These are phyloP conservation scores for Setaria italica DNA, from an alignment of 202 grass and related monocot species.

Conservation along the genomic window DNA sequence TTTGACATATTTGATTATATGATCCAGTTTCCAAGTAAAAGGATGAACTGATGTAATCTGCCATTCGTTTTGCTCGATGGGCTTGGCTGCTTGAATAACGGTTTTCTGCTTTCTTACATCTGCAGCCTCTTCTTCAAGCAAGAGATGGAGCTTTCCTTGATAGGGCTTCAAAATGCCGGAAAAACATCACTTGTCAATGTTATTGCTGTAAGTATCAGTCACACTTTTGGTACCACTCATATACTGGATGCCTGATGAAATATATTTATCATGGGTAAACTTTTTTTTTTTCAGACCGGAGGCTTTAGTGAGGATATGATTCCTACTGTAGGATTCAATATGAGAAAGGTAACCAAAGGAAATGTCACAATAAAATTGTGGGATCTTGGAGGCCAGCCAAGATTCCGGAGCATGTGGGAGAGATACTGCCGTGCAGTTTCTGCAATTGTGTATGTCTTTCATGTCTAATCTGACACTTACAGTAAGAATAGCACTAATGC, in stretches of 20 bases:
- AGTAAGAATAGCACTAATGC: slow-evolving; percentile 15
- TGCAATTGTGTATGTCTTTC: slow-evolving; percentile 83
- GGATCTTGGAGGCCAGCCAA: slow-evolving; percentile 98
- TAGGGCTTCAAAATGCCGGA: slow-evolving; percentile 97
- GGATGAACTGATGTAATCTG: not conserved
- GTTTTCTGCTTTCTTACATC: not conserved
- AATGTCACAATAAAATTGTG: slow-evolving; percentile 99
- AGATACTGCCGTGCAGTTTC: slow-evolving; percentile 99
- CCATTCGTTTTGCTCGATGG: not conserved
- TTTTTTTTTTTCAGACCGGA: slow-evolving; percentile 69
- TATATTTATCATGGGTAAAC: slow-evolving; percentile 37
- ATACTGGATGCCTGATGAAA: slow-evolving; percentile 14
- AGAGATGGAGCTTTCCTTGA: slow-evolving; percentile 99
- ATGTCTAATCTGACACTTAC: slow-evolving; percentile 25
- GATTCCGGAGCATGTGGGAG: slow-evolving; percentile 99
- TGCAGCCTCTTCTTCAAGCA: slow-evolving; percentile 99
- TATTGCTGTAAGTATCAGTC: slow-evolving; percentile 77
- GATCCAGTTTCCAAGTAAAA: slow-evolving; percentile 22
- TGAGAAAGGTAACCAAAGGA: slow-evolving; percentile 98
- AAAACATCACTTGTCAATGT: slow-evolving; percentile 98
- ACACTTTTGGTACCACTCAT: slow-evolving; percentile 12
- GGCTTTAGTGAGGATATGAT: slow-evolving; percentile 99
- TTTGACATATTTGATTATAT: not conserved
- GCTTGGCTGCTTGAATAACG: not conserved
- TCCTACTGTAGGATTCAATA: slow-evolving; percentile 99